Percentiles rank a stretch among this genome's conserved stretches.
Evolutionary conservation across 495 filamentous ascomycete genomes (phyloP).

Genomic region (Daldinia vernicosa): DNA sequence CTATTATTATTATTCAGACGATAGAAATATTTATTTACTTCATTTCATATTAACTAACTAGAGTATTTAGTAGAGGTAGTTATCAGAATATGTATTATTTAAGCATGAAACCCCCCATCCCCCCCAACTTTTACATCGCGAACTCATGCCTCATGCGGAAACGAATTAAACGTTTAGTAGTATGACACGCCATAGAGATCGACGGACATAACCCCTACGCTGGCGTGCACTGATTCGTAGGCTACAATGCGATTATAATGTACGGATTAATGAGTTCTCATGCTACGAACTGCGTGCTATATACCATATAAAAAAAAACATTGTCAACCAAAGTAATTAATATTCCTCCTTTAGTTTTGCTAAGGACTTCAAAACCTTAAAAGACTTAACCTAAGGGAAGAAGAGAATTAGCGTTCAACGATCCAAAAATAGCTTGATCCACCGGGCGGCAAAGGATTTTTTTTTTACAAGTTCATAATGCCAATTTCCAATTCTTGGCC

Average conservation of each 20-base stretch:
- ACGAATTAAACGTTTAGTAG: constrained; percentile 21
- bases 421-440: constrained; percentile 14
- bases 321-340: neutral
- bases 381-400: neutral
- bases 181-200: constrained; percentile 41
- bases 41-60: neutral
- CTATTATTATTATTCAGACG: neutral
- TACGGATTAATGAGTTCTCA: neutral
- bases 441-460: constrained; percentile 4
- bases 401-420: neutral
- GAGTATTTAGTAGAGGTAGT: too few relatives aligned
- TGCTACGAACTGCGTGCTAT: neutral
- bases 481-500: constrained; percentile 1
- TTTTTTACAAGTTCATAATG: neutral
- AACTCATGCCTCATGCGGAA: constrained; percentile 37
- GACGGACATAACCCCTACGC: constrained; percentile 30
- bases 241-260: constrained; percentile 17
- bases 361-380: neutral
- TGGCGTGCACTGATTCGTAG: constrained; percentile 38
- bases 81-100: neutral
- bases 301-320: neutral
- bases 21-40: constrained; percentile 12
- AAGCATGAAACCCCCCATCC: neutral
- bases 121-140: constrained; percentile 23
- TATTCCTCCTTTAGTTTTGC: neutral